phyloP scores from a whole-genome alignment of 2,329 filamentous ascomycete genomes.

The Lecanicillium sp. region DNA sequence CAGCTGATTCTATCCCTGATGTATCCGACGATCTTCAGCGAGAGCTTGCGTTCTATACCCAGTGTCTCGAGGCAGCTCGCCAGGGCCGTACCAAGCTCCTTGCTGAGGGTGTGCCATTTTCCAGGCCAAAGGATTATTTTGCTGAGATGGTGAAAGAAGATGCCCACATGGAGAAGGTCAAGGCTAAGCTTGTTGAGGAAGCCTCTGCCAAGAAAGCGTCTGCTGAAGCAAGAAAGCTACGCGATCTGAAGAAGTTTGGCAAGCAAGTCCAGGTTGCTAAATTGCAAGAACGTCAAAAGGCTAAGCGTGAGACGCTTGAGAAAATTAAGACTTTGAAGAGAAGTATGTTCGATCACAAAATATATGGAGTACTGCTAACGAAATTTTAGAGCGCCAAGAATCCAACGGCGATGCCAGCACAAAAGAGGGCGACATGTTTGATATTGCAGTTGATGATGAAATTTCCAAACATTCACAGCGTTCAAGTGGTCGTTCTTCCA shows the following conservation, averaged over 20 bases:
- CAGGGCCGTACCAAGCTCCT: constrained; percentile 68
- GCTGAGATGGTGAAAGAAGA: constrained; percentile 99
- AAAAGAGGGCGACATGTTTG: constrained; percentile 83
- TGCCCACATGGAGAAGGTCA: constrained; percentile 96
- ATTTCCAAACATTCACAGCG: constrained; percentile 35
- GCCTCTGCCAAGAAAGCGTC: constrained; percentile 89
- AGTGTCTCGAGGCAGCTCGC: constrained; percentile 74
- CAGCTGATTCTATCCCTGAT: constrained; percentile 64
- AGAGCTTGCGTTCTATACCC: constrained; percentile 88
- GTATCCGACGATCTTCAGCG: constrained; percentile 87
- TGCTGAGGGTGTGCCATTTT: constrained; percentile 78
- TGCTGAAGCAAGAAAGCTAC: constrained; percentile 81
- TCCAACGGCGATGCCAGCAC: constrained; percentile 54
- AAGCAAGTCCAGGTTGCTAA: constrained; percentile 97
- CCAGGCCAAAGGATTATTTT: constrained; percentile 89
- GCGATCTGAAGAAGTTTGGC: constrained; percentile 97
- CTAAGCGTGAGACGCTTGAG: constrained; percentile 86
- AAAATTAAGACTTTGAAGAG: constrained; percentile 94
- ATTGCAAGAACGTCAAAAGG: constrained; percentile 87
- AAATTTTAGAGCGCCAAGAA: constrained; percentile 74
- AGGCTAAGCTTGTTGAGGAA: constrained; percentile 86
- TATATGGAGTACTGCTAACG: constrained; percentile 18
- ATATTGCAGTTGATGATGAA: constrained; percentile 75
- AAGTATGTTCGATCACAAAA: constrained; percentile 58
- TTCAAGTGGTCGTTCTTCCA: constrained; percentile 31